Evolutionary conservation across 495 filamentous ascomycete species (phyloP).

Genomic region (Daldinia decipiens): DNA sequence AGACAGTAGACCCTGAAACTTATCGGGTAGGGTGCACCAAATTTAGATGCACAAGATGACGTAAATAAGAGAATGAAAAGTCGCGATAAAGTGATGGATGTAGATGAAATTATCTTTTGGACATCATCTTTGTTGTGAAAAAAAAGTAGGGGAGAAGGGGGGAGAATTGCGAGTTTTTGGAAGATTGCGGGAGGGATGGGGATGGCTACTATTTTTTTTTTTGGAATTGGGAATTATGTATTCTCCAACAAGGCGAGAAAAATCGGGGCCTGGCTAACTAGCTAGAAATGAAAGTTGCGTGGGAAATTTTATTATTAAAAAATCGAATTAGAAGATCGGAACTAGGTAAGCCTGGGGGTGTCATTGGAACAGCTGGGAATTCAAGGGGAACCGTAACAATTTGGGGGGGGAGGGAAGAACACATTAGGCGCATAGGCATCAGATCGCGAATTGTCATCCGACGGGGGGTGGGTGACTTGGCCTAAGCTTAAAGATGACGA

Average conservation of each 20-base stretch:
- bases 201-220: constrained; percentile 60
- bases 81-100: constrained; percentile 45
- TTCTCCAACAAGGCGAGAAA: constrained; percentile 55
- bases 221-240: constrained; percentile 49
- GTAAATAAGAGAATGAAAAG: constrained; percentile 44
- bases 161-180: constrained; percentile 56
- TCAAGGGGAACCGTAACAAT: constrained; percentile 32
- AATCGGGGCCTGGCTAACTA: constrained; percentile 54
- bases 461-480: constrained; percentile 31
- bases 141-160: constrained; percentile 55
- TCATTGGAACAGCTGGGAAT: constrained; percentile 44
- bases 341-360: constrained; percentile 45
- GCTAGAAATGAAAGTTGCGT: constrained; percentile 56
- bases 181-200: constrained; percentile 53
- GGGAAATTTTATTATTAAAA: constrained; percentile 56
- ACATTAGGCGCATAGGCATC: constrained; percentile 42
- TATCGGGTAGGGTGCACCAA: constrained; percentile 45
- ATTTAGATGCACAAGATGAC: constrained; percentile 49
- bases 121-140: constrained; percentile 61
- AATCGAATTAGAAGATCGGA: constrained; percentile 59
- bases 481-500: constrained; percentile 35
- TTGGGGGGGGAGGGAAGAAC: constrained; percentile 12
- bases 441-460: constrained; percentile 46
- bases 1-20: constrained; percentile 33
- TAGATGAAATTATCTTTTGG: constrained; percentile 62